phyloP scores from a whole-genome alignment of 1,139 yeast genomes.

The Saccharomyces pastorianus region DNA sequence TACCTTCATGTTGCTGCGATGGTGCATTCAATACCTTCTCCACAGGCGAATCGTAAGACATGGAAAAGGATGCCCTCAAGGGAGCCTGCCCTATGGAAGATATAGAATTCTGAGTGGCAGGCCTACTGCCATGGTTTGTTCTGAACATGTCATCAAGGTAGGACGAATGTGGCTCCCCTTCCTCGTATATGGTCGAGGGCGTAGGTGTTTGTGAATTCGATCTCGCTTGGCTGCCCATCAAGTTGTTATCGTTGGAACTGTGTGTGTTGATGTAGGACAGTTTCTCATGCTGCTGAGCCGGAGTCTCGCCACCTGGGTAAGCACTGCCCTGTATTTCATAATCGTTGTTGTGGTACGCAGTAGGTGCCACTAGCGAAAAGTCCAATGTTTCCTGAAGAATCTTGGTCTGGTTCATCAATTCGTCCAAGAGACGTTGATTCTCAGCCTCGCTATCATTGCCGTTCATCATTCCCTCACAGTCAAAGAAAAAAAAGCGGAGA shows the following conservation, averaged over 20 bases:
- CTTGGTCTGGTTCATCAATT: conserved; percentile 9
- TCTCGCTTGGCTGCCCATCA: background rate
- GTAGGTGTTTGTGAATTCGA: background rate
- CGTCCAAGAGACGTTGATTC: conserved; percentile 14
- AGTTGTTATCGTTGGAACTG: background rate
- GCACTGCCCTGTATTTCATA: conserved; percentile 6
- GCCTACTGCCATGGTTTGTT: background rate
- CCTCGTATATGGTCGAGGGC: background rate
- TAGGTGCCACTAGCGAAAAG: background rate
- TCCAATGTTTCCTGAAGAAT: background rate
- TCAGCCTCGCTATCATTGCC: conserved; percentile 6
- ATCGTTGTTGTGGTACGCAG: background rate
- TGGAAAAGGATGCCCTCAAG: background rate
- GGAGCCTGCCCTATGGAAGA: conserved; percentile 1
- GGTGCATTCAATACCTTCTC: background rate
- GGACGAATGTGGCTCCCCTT: conserved; percentile 8
- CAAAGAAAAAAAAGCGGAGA: background rate
- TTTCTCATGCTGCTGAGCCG: conserved; percentile 25
- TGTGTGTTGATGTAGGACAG: conserved; percentile 12
- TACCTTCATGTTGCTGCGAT: background rate
- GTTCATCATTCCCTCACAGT: background rate
- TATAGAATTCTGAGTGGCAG: background rate
- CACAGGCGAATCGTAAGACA: background rate
- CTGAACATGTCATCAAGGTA: conserved; percentile 22
- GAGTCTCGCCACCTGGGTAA: conserved; percentile 13